These are phyloP conservation scores for Mallotus japonicus DNA, from an alignment of 441 rosid species.

Conservation along the genomic window DNA sequence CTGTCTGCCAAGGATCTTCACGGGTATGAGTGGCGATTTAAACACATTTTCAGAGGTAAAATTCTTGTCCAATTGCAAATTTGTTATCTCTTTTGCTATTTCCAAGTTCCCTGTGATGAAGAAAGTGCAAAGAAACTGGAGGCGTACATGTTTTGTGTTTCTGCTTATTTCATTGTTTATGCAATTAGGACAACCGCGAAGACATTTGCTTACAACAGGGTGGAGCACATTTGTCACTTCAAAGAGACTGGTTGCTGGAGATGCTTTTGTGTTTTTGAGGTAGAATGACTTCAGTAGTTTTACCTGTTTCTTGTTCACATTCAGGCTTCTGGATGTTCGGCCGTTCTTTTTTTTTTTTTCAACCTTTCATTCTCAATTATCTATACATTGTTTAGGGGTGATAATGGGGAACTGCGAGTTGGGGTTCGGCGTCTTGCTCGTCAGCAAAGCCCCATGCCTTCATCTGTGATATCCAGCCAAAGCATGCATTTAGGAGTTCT, in stretches of 20 bases:
- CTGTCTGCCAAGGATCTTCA: constrained; percentile 73
- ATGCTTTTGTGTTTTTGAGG: constrained; percentile 91
- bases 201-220: constrained; percentile 89
- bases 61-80: background rate
- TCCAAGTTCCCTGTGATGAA: background rate
- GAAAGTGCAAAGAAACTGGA: background rate
- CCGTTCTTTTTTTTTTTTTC: background rate
- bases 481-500: constrained; percentile 97
- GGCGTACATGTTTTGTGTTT: background rate
- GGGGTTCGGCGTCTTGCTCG: constrained; percentile 68
- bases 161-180: background rate
- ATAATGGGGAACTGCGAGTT: constrained; percentile 65
- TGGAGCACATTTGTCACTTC: constrained; percentile 90
- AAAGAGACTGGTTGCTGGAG: constrained; percentile 79
- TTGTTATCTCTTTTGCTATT: constrained; percentile 4
- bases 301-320: background rate
- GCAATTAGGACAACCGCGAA: constrained; percentile 71
- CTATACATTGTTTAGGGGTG: constrained; percentile 42
- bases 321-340: constrained; percentile 1
- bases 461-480: constrained; percentile 84
- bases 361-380: background rate
- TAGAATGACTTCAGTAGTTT: constrained; percentile 7
- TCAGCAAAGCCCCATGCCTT: constrained; percentile 65
- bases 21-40: constrained; percentile 81
- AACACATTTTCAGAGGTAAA: constrained; percentile 85